Evolutionary conservation across 768 basidiomycete species (phyloP), one percentile per base, ranked within the genome.

Genomic region (Leccinum fibrillosum): DNA sequence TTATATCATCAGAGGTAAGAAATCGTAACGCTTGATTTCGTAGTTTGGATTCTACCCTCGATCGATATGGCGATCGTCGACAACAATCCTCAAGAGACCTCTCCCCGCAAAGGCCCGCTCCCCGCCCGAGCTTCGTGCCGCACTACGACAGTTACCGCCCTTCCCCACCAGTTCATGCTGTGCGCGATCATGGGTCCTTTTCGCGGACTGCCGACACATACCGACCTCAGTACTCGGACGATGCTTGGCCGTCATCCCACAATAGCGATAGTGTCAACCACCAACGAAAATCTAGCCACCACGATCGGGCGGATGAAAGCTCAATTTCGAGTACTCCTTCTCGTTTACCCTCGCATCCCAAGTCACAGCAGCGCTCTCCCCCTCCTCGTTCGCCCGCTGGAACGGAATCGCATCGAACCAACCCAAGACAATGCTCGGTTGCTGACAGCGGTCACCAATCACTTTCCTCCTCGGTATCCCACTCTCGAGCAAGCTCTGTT

Each of bases 131-230:
- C 60, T 72, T 72, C 21, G 60, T 66, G 4, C 53, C 66, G n/a
- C 72, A 72, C 53, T 56, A 69, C 50, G 85, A 86, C 61, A 78
- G 79, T 25, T 85, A 84, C 72, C 79, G 82, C 49, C 82, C 82
- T 52, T 57, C 67, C 49, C 60, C 74, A 7, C 25, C 57, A 42
- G 49, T 74, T 42, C 73, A 74, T 56, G 69, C 64, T 51, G 72
- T 77, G 49, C 74, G 78, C 61, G 78, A 81, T 42, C 63, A 73
- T 8, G 74, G 74, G 50, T 69, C 77, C 25, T 67, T 72, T 56
- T 67, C 71, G 19, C 60, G 67, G 63, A 53, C 76, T 70, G 69
- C 69, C 50, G 79, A 88, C 66, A 78, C 77, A 7, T 86, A 88
- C 63, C 75, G 84, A 56, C 84, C 84, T 23, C 67, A 65, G 39